Conservation (phyloP, 345 rosid genomes). For the Kernera saxatilis region DNA sequence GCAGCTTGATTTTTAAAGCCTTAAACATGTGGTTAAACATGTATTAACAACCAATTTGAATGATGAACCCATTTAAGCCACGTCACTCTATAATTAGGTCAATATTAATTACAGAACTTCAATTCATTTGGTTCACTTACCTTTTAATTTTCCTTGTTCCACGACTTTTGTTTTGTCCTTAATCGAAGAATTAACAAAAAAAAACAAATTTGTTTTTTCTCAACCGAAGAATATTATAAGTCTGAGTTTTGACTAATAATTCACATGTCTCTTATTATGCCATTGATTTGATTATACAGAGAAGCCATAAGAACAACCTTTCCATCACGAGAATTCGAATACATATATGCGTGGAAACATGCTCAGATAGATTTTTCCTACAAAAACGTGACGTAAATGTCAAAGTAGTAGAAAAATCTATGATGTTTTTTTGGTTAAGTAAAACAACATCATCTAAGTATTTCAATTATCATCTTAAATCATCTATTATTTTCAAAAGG, state of each 20-base stretch:
- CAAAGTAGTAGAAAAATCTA: slow-evolving; percentile 4
- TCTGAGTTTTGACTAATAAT: slow-evolving; percentile 1
- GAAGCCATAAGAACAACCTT: no score
- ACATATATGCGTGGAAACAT: background rate
- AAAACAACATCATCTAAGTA: no score
- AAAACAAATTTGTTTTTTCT: background rate
- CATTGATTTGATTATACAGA: background rate
- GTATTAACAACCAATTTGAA: background rate
- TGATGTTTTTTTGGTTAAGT: background rate
- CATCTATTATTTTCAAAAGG: no score
- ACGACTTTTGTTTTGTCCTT: background rate
- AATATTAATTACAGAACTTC: background rate
- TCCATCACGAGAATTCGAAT: no score
- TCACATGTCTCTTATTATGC: background rate
- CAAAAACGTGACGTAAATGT: background rate
- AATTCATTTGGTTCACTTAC: background rate
- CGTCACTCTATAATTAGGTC: background rate
- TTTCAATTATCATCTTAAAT: no score
- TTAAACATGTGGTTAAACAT: background rate
- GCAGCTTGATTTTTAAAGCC: background rate
- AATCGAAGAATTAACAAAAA: background rate
- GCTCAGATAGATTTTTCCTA: background rate
- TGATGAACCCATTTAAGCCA: slow-evolving; percentile 17
- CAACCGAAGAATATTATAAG: background rate
- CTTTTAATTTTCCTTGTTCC: background rate